phyloP scores from a whole-genome alignment of 805 yeast species.

The Ogataea paradorogensis region DNA sequence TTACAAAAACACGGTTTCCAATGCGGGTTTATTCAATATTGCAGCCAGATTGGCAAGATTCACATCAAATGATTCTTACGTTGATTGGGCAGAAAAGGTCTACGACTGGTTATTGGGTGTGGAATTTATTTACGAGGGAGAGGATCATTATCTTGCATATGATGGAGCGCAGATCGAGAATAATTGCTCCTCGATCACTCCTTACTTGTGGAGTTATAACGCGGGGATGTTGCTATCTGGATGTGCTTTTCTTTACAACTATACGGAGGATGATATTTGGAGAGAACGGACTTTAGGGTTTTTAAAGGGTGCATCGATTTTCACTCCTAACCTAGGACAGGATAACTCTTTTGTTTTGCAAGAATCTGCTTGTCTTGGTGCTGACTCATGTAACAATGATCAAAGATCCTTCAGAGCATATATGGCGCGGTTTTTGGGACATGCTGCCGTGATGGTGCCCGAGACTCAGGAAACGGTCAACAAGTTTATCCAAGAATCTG shows the following conservation, averaged over 20 bases:
- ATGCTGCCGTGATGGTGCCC: constrained; percentile 72
- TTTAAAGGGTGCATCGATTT: constrained; percentile 51
- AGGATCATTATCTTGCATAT: constrained; percentile 48
- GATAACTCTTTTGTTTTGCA: constrained; percentile 46
- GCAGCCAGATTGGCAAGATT: constrained; percentile 86
- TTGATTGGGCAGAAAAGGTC: constrained; percentile 67
- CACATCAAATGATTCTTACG: constrained; percentile 70
- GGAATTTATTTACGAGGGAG: constrained; percentile 42
- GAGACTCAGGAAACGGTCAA: constrained; percentile 39
- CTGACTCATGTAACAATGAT: constrained; percentile 69
- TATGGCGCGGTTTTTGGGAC: constrained; percentile 68
- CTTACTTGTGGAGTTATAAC: constrained; percentile 81
- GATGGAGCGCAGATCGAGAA: constrained; percentile 63
- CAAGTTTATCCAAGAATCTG: constrained; percentile 44
- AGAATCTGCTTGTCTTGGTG: constrained; percentile 81
- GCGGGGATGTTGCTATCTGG: constrained; percentile 79
- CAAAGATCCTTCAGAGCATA: constrained; percentile 92
- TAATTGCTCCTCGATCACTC: constrained; percentile 61
- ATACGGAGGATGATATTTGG: constrained; percentile 69
- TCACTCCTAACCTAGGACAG: constrained; percentile 44
- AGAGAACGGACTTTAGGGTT: constrained; percentile 53
- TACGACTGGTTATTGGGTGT: constrained; percentile 77
- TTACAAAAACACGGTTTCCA: constrained; percentile 88
- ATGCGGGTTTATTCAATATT: constrained; percentile 83
- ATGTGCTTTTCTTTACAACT: constrained; percentile 74